A percentile compares a stretch with the other conserved stretches of the same genome.
phyloP scores from a whole-genome alignment of 805 yeast genomes.

The Nakazawaea ishiwadae region DNA sequence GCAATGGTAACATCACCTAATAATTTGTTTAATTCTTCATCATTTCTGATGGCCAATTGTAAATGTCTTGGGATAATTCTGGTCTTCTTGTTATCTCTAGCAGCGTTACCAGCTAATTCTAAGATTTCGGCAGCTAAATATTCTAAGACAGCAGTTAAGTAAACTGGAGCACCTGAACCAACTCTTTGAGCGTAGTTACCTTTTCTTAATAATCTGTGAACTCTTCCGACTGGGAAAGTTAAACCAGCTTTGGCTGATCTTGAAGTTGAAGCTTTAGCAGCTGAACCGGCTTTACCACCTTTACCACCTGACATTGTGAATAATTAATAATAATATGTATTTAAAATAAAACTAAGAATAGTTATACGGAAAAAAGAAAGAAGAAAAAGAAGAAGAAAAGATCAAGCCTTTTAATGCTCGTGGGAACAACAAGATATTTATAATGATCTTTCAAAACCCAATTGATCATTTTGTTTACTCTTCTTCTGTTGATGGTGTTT shows the following conservation, averaged over 20 bases:
- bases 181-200: conserved; percentile 98
- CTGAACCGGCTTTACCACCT: conserved; percentile 92
- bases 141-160: conserved; percentile 94
- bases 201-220: conserved; percentile 92
- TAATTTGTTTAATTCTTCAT: conserved; percentile 95
- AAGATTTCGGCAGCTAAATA: conserved; percentile 97
- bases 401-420: background rate
- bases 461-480: background rate
- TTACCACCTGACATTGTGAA: conserved; percentile 60
- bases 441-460: background rate
- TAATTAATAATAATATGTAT: conserved; percentile 8
- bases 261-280: conserved; percentile 94
- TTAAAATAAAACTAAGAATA: conserved; percentile 3
- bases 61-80: conserved; percentile 98
- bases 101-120: conserved; percentile 98
- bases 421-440: background rate
- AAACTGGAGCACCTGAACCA: conserved; percentile 99
- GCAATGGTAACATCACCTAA: conserved; percentile 93
- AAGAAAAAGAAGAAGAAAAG: background rate
- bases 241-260: conserved; percentile 99
- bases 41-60: conserved; percentile 98
- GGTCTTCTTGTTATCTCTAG: conserved; percentile 97
- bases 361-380: conserved; percentile 4
- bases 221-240: conserved; percentile 99
- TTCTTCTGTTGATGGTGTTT: background rate